Percentiles rank a stretch among this genome's conserved stretches.
These are phyloP conservation scores for Lachancea nothofagi DNA, from an alignment of 805 yeast species.

Conservation along the genomic window DNA sequence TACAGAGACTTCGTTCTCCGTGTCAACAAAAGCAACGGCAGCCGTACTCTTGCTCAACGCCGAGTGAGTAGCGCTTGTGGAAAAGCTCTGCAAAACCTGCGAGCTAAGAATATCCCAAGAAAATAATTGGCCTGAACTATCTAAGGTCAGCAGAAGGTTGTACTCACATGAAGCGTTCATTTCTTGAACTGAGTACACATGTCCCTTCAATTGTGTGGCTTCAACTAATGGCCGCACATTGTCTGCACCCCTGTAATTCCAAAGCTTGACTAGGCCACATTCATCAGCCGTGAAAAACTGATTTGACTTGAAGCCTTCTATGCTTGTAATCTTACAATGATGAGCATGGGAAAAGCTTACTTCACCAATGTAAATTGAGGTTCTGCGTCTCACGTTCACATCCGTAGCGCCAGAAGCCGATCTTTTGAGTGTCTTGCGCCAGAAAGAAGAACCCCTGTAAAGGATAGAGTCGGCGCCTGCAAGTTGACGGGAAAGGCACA, in stretches of 20 bases:
- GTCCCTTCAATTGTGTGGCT: slow-evolving; percentile 50
- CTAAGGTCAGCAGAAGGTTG: slow-evolving; percentile 51
- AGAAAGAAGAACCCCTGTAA: background rate
- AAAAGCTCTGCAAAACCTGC: slow-evolving; percentile 41
- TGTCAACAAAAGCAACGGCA: slow-evolving; percentile 37
- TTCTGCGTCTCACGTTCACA: background rate
- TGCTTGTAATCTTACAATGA: slow-evolving; percentile 3
- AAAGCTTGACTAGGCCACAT: slow-evolving; percentile 56
- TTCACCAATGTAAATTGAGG: slow-evolving; percentile 4
- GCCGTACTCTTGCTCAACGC: slow-evolving; percentile 55
- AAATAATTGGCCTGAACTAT: slow-evolving; percentile 47
- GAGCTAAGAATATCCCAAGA: slow-evolving; percentile 61
- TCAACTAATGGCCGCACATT: slow-evolving; percentile 19
- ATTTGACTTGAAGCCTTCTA: slow-evolving; percentile 15
- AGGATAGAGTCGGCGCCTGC: too few species aligned
- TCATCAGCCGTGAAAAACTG: slow-evolving; percentile 37
- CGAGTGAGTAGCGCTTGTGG: slow-evolving; percentile 27
- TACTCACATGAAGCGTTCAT: slow-evolving; percentile 47
- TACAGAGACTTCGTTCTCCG: slow-evolving; percentile 20
- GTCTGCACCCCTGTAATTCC: slow-evolving; percentile 35
- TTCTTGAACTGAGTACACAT: slow-evolving; percentile 41
- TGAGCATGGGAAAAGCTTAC: slow-evolving; percentile 3
- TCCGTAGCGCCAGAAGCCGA: background rate
- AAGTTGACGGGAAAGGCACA: too few species aligned
- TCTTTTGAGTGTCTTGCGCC: too few species aligned